Evolutionary conservation across 345 rosid genomes (phyloP).

Genomic region (Lumnitzera racemosa): DNA sequence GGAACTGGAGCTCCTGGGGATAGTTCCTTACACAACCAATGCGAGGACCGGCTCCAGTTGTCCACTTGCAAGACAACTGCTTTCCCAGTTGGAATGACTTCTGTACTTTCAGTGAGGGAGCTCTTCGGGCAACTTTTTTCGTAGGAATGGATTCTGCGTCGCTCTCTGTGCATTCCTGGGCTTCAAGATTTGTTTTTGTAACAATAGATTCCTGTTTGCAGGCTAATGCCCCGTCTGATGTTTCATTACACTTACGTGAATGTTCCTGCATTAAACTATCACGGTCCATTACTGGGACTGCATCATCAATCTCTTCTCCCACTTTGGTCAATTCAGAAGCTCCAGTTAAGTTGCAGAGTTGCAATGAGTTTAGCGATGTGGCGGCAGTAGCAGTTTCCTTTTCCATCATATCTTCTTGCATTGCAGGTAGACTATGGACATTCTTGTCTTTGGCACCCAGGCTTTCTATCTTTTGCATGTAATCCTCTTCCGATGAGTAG

Average conservation of each 20-base stretch:
- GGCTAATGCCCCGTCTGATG: no score
- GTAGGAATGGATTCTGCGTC: slow-evolving; percentile 31
- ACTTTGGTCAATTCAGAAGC: no score
- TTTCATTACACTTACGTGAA: no score
- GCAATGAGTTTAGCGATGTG: slow-evolving; percentile 10
- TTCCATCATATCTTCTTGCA: slow-evolving; percentile 14
- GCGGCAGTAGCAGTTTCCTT: slow-evolving; percentile 20
- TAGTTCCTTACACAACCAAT: slow-evolving; percentile 89
- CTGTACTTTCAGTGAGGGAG: slow-evolving; percentile 41
- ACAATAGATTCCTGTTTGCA: no score
- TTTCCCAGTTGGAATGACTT: slow-evolving; percentile 73
- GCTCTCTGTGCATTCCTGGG: slow-evolving; percentile 10
- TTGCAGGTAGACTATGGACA: slow-evolving; percentile 11
- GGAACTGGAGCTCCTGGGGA: slow-evolving; percentile 77
- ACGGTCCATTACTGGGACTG: no score
- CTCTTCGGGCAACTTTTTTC: slow-evolving; percentile 46
- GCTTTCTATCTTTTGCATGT: slow-evolving; percentile 18
- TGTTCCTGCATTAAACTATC: no score
- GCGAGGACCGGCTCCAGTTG: slow-evolving; percentile 96
- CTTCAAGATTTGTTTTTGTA: no score
- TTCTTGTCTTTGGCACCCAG: slow-evolving; percentile 23
- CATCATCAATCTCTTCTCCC: no score
- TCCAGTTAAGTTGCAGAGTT: slow-evolving; percentile 8
- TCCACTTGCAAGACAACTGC: slow-evolving; percentile 83
- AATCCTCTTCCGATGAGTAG: slow-evolving; percentile 57